These are phyloP conservation scores for Guadua angustifolia DNA, from an alignment of 176 grass and related monocot species.

Conservation along the genomic window DNA sequence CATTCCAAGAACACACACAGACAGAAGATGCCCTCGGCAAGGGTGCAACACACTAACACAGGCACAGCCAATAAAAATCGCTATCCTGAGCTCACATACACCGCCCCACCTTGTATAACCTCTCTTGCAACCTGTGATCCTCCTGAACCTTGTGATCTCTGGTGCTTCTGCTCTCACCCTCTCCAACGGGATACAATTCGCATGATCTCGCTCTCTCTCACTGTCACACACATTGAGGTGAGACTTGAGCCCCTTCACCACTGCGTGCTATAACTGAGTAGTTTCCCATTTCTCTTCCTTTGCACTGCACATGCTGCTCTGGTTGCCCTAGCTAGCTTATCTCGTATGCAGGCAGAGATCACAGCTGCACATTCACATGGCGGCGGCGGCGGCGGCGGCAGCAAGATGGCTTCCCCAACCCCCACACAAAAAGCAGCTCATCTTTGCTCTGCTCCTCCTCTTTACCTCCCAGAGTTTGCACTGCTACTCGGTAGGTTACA, in stretches of 20 bases:
- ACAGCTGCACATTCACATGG: conserved; percentile 9
- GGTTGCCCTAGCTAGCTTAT: neutral
- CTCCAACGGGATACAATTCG: conserved; percentile 35
- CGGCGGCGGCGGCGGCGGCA: conserved; percentile 2
- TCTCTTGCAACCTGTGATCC: neutral
- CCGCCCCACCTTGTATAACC: neutral
- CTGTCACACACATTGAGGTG: conserved; percentile 2
- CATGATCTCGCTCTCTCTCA: conserved; percentile 39
- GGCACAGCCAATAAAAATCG: neutral
- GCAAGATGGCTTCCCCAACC: neutral
- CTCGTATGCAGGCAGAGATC: neutral
- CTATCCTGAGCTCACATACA: conserved; percentile 29
- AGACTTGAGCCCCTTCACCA: too few species aligned
- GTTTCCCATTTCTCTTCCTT: neutral
- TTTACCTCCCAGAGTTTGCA: neutral
- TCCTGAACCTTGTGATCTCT: neutral
- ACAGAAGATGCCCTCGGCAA: conserved; percentile 32
- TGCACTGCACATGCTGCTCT: conserved; percentile 12
- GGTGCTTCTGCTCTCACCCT: neutral
- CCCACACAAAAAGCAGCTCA: neutral
- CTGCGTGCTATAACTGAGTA: neutral
- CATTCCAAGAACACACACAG: neutral
- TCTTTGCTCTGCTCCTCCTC: neutral
- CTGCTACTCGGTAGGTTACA: neutral
- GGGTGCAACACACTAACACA: neutral